Evolutionary conservation across 345 rosid species (phyloP).

Genomic region (Rhodamnia argentea): DNA sequence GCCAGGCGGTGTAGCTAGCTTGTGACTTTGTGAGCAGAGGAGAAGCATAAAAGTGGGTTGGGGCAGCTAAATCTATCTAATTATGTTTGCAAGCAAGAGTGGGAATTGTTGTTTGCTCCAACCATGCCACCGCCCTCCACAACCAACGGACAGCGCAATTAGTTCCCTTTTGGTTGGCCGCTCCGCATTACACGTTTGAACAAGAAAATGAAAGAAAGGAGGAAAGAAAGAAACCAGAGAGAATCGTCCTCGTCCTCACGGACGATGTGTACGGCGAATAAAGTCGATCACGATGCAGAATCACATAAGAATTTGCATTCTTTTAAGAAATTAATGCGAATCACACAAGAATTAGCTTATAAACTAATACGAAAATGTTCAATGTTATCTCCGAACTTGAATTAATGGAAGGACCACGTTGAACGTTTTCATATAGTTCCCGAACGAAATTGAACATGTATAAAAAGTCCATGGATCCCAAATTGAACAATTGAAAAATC

Average conservation of each 20-base stretch:
- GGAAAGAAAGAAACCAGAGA: not conserved
- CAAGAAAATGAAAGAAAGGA: not conserved
- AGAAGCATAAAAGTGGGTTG: not conserved
- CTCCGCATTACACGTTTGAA: not conserved
- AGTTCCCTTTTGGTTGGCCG: not conserved
- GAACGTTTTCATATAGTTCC: too few species aligned
- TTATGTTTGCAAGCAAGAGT: not conserved
- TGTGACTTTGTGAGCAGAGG: not conserved
- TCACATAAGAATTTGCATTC: not conserved
- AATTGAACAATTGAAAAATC: too few species aligned
- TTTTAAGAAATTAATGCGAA: not conserved
- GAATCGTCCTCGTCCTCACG: not conserved
- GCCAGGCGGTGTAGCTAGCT: not conserved
- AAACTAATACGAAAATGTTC: too few species aligned
- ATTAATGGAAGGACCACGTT: too few species aligned
- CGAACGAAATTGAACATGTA: too few species aligned
- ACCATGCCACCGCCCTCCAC: not conserved
- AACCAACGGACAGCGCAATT: not conserved
- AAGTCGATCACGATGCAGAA: not conserved
- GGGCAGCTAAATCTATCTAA: not conserved
- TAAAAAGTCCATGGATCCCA: too few species aligned
- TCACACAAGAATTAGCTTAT: too few species aligned
- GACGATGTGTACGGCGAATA: not conserved
- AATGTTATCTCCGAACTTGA: too few species aligned
- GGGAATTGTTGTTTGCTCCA: not conserved